Conservation (phyloP, 176 grass and related monocot species). For the Oryza rufipogon region DNA sequence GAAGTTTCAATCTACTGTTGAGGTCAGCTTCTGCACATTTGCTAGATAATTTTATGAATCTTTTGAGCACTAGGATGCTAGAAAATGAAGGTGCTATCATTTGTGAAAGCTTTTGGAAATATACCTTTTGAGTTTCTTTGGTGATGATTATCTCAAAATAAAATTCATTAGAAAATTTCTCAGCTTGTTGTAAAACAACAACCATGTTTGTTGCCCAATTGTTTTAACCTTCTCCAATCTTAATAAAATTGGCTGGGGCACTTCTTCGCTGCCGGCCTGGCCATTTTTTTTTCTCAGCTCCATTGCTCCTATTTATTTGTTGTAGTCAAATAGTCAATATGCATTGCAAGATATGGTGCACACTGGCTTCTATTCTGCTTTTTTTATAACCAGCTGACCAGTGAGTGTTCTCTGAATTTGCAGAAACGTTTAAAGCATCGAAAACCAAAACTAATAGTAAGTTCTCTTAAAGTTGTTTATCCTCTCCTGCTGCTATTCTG, state of each 20-base stretch:
- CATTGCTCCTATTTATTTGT: neutral
- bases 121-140: neutral
- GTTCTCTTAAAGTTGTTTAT: constrained; percentile 34
- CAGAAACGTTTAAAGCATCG: constrained; percentile 82
- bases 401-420: constrained; percentile 37
- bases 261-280: too few relatives aligned
- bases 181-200: neutral
- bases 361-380: constrained; percentile 3
- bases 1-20: constrained; percentile 76
- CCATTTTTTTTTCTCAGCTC: neutral
- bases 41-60: neutral
- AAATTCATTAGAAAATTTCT: neutral
- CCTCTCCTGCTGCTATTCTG: constrained; percentile 34
- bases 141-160: constrained; percentile 17
- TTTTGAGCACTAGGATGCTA: constrained; percentile 19
- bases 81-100: constrained; percentile 4
- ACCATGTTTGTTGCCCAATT: too few relatives aligned
- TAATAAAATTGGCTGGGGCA: too few relatives aligned
- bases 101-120: neutral
- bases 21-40: constrained; percentile 59
- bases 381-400: constrained; percentile 31
- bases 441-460: constrained; percentile 90
- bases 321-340: constrained; percentile 30
- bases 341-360: neutral
- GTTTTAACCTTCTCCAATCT: too few relatives aligned